Conservation (phyloP, 2,329 filamentous ascomycete genomes). For the Bipolaris gigantea region DNA sequence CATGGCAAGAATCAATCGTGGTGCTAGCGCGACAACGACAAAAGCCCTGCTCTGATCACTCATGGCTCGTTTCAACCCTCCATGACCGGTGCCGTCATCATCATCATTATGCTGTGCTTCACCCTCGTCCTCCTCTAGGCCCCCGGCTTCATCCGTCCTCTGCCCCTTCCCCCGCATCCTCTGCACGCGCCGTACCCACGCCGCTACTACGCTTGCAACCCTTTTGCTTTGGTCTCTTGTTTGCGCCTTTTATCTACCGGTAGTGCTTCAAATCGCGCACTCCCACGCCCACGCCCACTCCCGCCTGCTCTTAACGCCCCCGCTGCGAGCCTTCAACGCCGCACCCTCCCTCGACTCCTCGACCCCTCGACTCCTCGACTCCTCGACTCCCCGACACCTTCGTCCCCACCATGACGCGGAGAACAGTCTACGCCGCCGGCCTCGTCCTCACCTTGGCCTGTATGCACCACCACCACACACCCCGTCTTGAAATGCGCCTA, state of each 20-base stretch:
- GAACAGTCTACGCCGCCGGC: constrained; percentile 53
- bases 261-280: no score
- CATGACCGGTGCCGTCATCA: background rate
- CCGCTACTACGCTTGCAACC: constrained; percentile 2
- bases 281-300: no score
- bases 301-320: no score
- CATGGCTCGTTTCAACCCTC: constrained; percentile 2
- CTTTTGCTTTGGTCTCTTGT: background rate
- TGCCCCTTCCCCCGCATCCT: background rate
- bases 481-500: background rate
- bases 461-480: constrained; percentile 22
- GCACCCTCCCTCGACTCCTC: background rate
- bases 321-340: background rate
- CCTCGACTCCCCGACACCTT: background rate
- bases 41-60: background rate
- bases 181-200: constrained; percentile 4
- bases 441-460: constrained; percentile 52
- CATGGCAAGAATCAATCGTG: constrained; percentile 8
- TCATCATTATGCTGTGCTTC: background rate
- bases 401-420: constrained; percentile 49
- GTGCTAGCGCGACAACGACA: background rate
- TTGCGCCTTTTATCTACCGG: background rate
- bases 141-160: constrained; percentile 2
- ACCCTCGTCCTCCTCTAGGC: background rate
- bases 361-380: background rate